A percentile compares a stretch with the other conserved stretches of the same genome.
Evolutionary conservation across 768 basidiomycete genomes (phyloP).

Genomic region (Astraeus odoratus): DNA sequence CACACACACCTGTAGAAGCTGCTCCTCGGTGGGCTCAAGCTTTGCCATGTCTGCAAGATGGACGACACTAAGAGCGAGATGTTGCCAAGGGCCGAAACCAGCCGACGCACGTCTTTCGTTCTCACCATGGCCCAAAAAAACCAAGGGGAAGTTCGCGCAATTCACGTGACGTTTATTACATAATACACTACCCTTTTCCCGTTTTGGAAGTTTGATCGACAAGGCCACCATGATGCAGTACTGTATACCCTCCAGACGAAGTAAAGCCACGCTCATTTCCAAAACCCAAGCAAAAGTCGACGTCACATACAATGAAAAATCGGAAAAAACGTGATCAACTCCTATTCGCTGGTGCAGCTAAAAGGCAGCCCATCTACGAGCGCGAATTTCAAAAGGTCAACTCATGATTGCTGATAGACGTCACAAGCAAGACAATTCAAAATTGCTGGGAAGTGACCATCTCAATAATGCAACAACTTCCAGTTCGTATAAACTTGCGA

Average conservation of each 20-base stretch:
- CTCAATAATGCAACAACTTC: slow-evolving; percentile 7
- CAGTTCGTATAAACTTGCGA: slow-evolving; percentile 10
- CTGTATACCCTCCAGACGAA: too few relatives aligned
- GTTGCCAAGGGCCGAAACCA: not conserved
- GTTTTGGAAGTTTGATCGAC: too few relatives aligned
- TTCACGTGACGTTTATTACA: slow-evolving; percentile 3
- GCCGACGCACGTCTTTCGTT: not conserved
- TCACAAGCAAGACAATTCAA: slow-evolving; percentile 5
- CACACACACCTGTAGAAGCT: slow-evolving; percentile 17
- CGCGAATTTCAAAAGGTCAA: too few relatives aligned
- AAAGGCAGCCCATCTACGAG: too few relatives aligned
- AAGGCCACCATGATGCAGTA: too few relatives aligned
- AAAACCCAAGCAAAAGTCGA: too few relatives aligned
- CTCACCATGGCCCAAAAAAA: too few relatives aligned
- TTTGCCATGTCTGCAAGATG: slow-evolving; percentile 18
- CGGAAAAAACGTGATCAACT: too few relatives aligned
- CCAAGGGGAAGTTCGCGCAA: slow-evolving; percentile 2
- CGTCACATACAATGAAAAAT: too few relatives aligned
- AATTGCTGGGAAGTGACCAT: slow-evolving; percentile 9
- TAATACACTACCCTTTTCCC: not conserved
- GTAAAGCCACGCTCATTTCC: too few relatives aligned
- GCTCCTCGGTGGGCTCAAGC: slow-evolving; percentile 18
- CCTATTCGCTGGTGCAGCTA: too few relatives aligned
- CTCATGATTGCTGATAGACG: slow-evolving; percentile 12
- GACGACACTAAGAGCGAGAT: not conserved